phyloP scores from a whole-genome alignment of 768 basidiomycete genomes.

The Cystofilobasidium ferigula region DNA sequence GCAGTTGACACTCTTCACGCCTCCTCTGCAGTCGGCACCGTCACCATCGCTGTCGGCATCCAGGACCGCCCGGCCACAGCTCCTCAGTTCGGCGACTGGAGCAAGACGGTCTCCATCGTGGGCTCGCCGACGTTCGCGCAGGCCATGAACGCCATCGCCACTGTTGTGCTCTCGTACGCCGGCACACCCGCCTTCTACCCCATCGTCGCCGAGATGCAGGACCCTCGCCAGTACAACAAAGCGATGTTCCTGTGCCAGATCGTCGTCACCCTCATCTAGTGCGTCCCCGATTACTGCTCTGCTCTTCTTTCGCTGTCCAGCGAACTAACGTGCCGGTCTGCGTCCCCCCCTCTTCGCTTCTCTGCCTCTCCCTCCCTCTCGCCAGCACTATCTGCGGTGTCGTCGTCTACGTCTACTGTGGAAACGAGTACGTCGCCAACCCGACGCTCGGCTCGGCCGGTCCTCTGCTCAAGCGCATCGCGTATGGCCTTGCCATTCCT shows the following conservation, averaged over 20 bases:
- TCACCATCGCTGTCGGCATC: constrained; percentile 23
- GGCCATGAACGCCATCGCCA: constrained; percentile 36
- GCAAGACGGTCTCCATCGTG: too few relatives aligned
- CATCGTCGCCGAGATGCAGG: constrained; percentile 37
- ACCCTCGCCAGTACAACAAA: constrained; percentile 28
- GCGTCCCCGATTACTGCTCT: too few relatives aligned
- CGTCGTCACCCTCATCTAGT: constrained; percentile 26
- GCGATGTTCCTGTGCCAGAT: constrained; percentile 16
- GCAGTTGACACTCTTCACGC: too few relatives aligned
- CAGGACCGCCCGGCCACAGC: constrained; percentile 32
- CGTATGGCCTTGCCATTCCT: constrained; percentile 30
- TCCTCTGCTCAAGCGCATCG: constrained; percentile 32
- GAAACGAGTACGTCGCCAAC: constrained; percentile 30
- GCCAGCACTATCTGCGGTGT: constrained; percentile 22
- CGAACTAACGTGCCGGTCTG: too few relatives aligned
- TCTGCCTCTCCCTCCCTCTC: too few relatives aligned
- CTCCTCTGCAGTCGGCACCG: neutral
- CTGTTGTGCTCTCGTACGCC: constrained; percentile 35
- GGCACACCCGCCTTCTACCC: constrained; percentile 26
- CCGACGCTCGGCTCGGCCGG: constrained; percentile 37
- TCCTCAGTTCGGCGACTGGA: constrained; percentile 26
- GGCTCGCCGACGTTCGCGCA: constrained; percentile 28
- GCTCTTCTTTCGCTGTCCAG: too few relatives aligned
- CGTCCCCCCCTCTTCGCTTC: too few relatives aligned
- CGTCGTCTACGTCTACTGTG: constrained; percentile 28